Conservation (phyloP, 1,284 basidiomycete species). For the Ceratobasidium sp. region DNA sequence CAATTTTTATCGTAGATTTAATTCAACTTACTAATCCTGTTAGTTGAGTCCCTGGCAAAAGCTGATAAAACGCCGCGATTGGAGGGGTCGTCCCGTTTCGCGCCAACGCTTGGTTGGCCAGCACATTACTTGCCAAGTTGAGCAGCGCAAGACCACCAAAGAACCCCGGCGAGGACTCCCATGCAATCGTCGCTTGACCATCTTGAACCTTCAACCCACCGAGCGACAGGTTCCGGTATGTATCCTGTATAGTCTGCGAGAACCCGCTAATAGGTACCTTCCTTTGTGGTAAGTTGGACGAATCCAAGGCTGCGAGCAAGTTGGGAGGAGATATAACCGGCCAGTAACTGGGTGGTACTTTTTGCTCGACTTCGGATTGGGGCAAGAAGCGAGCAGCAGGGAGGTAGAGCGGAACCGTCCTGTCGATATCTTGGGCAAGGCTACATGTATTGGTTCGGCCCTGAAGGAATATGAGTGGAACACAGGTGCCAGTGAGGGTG, state of each 20-base stretch:
- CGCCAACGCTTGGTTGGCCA: conserved; percentile 70
- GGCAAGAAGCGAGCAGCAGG: conserved; percentile 59
- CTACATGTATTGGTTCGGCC: conserved; percentile 63
- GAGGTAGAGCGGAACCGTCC: conserved; percentile 61
- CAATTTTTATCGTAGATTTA: neutral
- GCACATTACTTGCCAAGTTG: conserved; percentile 72
- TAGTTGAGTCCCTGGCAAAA: conserved; percentile 25
- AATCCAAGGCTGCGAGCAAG: conserved; percentile 59
- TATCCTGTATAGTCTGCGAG: conserved; percentile 60
- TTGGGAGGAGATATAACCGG: conserved; percentile 61
- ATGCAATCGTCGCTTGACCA: conserved; percentile 66
- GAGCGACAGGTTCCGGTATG: conserved; percentile 62
- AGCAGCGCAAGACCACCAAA: conserved; percentile 67
- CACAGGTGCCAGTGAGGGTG: conserved; percentile 69
- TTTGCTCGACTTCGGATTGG: too few relatives aligned
- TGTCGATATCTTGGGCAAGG: conserved; percentile 51
- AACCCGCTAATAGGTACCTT: conserved; percentile 62
- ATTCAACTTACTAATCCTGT: conserved; percentile 24
- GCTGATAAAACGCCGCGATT: conserved; percentile 21
- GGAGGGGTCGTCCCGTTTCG: too few relatives aligned
- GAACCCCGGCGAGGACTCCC: conserved; percentile 68
- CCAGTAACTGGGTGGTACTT: too few relatives aligned
- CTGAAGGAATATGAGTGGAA: conserved; percentile 72
- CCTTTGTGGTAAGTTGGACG: neutral
- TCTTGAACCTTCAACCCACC: conserved; percentile 71